phyloP scores from a whole-genome alignment of 192 early-diverging fungal genomes.

The Linnemannia hyalina region DNA sequence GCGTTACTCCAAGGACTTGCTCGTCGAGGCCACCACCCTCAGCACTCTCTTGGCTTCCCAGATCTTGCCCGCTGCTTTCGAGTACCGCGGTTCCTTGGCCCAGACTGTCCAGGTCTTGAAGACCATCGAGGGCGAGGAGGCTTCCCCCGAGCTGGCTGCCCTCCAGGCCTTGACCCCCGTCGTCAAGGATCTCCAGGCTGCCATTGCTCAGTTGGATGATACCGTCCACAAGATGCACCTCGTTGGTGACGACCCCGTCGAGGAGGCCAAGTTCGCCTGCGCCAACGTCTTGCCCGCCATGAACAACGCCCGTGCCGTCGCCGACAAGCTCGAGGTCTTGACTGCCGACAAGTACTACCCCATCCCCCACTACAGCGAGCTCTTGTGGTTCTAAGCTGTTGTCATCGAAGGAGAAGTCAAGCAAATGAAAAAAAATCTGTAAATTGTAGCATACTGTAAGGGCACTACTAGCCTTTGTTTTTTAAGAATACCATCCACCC shows the following conservation, averaged over 20 bases:
- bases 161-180: conserved; percentile 77
- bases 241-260: conserved; percentile 66
- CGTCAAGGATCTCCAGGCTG: conserved; percentile 69
- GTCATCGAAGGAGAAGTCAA: neutral
- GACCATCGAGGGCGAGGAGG: conserved; percentile 57
- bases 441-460: neutral
- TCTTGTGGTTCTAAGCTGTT: conserved; percentile 68
- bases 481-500: neutral
- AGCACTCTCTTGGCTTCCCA: conserved; percentile 82
- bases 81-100: conserved; percentile 90
- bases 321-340: conserved; percentile 84
- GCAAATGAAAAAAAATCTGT: neutral
- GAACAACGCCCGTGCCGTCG: conserved; percentile 76
- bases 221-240: conserved; percentile 69
- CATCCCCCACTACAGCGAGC: conserved; percentile 96
- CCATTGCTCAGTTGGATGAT: conserved; percentile 67
- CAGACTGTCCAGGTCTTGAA: conserved; percentile 83
- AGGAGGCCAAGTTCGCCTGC: conserved; percentile 75
- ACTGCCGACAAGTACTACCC: conserved; percentile 97
- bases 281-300: conserved; percentile 75
- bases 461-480: neutral
- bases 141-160: conserved; percentile 75
- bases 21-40: conserved; percentile 94
- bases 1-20: conserved; percentile 97
- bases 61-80: conserved; percentile 90